A percentile compares a stretch with the other conserved stretches of the same genome.
Evolutionary conservation across 495 filamentous ascomycete species (phyloP).

Genomic region (Pyrenula aspistea): DNA sequence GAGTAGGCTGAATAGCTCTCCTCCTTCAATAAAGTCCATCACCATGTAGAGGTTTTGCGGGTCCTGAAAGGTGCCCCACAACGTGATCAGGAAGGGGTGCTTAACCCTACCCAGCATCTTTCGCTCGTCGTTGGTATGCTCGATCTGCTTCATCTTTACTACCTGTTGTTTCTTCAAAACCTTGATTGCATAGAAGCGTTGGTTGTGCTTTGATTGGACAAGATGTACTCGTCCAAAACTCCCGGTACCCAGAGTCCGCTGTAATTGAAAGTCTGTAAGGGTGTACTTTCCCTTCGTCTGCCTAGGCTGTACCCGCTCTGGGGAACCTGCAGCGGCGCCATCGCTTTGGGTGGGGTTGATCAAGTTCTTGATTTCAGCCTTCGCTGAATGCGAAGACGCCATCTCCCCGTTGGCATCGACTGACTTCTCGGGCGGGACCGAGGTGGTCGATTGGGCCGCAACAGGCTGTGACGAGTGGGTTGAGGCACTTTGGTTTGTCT

Average conservation of each 20-base stretch:
- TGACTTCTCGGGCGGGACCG: conserved; percentile 24
- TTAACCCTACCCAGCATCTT: conserved; percentile 90
- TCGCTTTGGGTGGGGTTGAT: conserved; percentile 51
- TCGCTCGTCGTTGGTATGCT: conserved; percentile 96
- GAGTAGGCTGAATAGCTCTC: conserved; percentile 89
- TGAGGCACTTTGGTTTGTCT: conserved; percentile 23
- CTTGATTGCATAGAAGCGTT: conserved; percentile 95
- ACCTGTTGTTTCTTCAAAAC: conserved; percentile 97
- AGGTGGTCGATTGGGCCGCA: conserved; percentile 13
- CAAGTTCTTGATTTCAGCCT: conserved; percentile 56
- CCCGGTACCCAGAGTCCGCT: conserved; percentile 86
- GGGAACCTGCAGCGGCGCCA: conserved; percentile 20
- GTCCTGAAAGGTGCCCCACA: conserved; percentile 98
- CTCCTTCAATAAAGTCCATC: conserved; percentile 99
- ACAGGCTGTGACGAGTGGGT: conserved; percentile 22
- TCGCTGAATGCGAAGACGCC: conserved; percentile 8
- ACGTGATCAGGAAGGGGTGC: conserved; percentile 91
- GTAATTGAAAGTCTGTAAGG: conserved; percentile 72
- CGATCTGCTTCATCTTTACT: conserved; percentile 99
- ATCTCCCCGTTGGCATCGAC: conserved; percentile 20
- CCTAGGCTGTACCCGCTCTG: conserved; percentile 31
- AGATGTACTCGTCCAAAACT: conserved; percentile 95
- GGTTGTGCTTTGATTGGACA: conserved; percentile 93
- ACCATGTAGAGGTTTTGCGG: conserved; percentile 97
- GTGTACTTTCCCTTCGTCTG: conserved; percentile 97